phyloP scores from a whole-genome alignment of 2,329 filamentous ascomycete species.

The Tricladium varicosporioides region DNA sequence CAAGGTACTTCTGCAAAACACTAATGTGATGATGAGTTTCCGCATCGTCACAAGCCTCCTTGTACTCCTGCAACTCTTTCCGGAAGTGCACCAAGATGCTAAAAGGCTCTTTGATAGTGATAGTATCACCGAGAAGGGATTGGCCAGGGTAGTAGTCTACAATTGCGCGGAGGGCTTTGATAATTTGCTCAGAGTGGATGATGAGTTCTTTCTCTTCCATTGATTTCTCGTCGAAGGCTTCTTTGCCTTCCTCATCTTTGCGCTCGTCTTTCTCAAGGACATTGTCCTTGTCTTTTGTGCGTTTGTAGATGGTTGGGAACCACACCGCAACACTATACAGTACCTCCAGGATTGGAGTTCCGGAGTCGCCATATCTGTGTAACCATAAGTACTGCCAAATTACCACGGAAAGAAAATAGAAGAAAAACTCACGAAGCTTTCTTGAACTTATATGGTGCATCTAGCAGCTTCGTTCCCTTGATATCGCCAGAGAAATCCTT shows the following conservation, averaged over 20 bases:
- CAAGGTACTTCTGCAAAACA: slow-evolving; percentile 22
- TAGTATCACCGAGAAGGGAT: slow-evolving; percentile 21
- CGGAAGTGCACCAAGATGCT: slow-evolving; percentile 36
- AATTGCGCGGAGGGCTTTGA: slow-evolving; percentile 23
- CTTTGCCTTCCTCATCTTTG: slow-evolving; percentile 16
- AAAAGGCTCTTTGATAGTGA: slow-evolving; percentile 35
- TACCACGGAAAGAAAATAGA: not conserved
- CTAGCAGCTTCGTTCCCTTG: slow-evolving; percentile 22
- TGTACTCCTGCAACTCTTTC: slow-evolving; percentile 24
- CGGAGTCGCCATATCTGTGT: slow-evolving; percentile 18
- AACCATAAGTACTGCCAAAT: not conserved
- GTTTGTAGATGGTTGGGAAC: slow-evolving; percentile 23
- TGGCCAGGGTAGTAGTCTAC: slow-evolving; percentile 26
- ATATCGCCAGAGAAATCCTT: slow-evolving; percentile 23
- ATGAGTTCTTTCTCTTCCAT: slow-evolving; percentile 27
- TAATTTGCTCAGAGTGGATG: slow-evolving; percentile 24
- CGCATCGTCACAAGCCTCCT: slow-evolving; percentile 20
- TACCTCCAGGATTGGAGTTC: slow-evolving; percentile 23
- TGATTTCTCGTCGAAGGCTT: slow-evolving; percentile 23
- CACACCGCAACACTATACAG: slow-evolving; percentile 24
- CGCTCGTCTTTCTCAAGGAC: slow-evolving; percentile 10
- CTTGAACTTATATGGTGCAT: slow-evolving; percentile 24
- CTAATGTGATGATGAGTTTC: slow-evolving; percentile 21
- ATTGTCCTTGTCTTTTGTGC: slow-evolving; percentile 7
- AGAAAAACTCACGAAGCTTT: slow-evolving; percentile 14